A percentile compares a stretch with the other conserved stretches of the same genome.
Evolutionary conservation across 1,139 yeast species (phyloP).

Genomic region (Magnusiomyces ingens): DNA sequence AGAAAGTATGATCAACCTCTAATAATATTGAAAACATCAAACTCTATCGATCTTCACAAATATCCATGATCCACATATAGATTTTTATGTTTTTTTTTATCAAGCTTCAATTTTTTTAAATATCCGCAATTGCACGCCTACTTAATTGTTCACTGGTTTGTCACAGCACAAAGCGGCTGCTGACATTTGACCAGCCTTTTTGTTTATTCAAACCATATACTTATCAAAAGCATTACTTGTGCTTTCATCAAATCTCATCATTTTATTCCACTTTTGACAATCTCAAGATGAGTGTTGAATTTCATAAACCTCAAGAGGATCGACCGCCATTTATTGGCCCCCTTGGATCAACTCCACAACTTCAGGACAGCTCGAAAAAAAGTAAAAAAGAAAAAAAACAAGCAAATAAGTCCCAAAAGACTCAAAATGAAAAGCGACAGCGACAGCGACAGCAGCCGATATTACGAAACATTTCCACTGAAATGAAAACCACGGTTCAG

Average conservation of each 20-base stretch:
- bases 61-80: too few species aligned
- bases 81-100: too few species aligned
- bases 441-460: background rate
- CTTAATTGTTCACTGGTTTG: background rate
- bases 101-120: too few species aligned
- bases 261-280: too few species aligned
- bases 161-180: constrained; percentile 1
- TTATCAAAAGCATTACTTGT: background rate
- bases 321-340: constrained; percentile 1
- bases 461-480: background rate
- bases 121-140: too few species aligned
- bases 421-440: background rate
- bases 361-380: background rate
- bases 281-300: background rate
- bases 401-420: background rate
- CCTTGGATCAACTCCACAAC: background rate
- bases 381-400: background rate
- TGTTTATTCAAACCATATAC: background rate
- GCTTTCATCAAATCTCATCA: background rate
- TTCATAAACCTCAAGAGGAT: background rate
- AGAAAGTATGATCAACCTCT: too few species aligned
- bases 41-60: too few species aligned
- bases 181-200: background rate
- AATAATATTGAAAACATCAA: too few species aligned
- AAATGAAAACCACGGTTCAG: constrained; percentile 22